Evolutionary conservation across 306 rosid species (phyloP), one percentile per base, ranked within the genome.

Genomic region (Dryas octopetala): DNA sequence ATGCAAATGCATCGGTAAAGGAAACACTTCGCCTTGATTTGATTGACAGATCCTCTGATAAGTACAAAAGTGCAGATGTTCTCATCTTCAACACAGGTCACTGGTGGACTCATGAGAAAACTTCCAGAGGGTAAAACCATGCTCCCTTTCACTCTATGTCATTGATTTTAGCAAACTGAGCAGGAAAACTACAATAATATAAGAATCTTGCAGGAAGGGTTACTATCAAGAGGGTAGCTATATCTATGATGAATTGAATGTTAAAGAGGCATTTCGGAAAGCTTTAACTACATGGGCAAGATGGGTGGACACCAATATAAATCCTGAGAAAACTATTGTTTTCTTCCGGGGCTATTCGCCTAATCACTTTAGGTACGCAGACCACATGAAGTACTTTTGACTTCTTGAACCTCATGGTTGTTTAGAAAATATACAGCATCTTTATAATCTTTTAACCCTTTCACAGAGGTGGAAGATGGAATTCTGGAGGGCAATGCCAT

Each of bases 101-200:
- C 28, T 77, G 75, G 70, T 77, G 80, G 80, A 77, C 75, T 69
- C 80, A 77, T 69, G 75, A 77, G 48, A 77, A 77, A 50, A 77
- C 80, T 77, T 46, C 80, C 45, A 59, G 40, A 68, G 80, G 75
- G 80, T 76, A 17, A 68, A 19, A 17, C 23, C 44, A 32, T 16
- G 10, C 48, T 38, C 14, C 62, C 68, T 68, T 60, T 48, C 62
- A 66, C 7, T 62, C 17, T 57, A 5, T 28, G 47, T n/a, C 40
- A 32, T 68, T 60, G 17, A 62, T 45, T 1, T 67, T 40, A 23
- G 2, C 12, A 41, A 46, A 14, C 48, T 16, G 38, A 19, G 5
- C 3, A 59, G 28, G 15, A 14, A 23, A 38, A 49, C 14, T 59
- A 32, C 15, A 58, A 12, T 49, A 28, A n/a, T 7, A 38, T 45